Conservation (phyloP, 192 early-diverging fungal species). For the Lobulomyces angularis region DNA sequence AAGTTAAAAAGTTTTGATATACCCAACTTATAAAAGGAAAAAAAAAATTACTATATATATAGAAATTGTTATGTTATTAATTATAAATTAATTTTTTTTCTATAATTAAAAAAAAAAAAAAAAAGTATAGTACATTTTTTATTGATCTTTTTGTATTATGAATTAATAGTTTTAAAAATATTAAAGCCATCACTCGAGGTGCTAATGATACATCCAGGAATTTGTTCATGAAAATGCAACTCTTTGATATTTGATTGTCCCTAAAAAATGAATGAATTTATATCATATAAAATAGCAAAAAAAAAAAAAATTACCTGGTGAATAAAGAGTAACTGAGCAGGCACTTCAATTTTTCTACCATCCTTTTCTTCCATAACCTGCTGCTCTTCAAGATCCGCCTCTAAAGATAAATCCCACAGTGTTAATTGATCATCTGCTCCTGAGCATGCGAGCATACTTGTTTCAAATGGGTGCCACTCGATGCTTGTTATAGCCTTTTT, state of each 20-base stretch:
- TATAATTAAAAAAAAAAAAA: too few relatives aligned
- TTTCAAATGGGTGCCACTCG: slow-evolving; percentile 92
- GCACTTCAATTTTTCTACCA: slow-evolving; percentile 63
- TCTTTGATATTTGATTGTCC: slow-evolving; percentile 92
- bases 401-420: slow-evolving; percentile 95
- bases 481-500: slow-evolving; percentile 81
- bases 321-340: slow-evolving; percentile 87
- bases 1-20: too few relatives aligned
- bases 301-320: slow-evolving; percentile 45
- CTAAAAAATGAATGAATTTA: slow-evolving; percentile 58
- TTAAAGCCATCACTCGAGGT: slow-evolving; percentile 87
- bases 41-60: too few relatives aligned
- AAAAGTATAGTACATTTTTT: background rate
- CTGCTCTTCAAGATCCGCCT: slow-evolving; percentile 85
- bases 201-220: slow-evolving; percentile 76
- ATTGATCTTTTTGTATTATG: too few relatives aligned
- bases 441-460: slow-evolving; percentile 76
- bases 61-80: too few relatives aligned
- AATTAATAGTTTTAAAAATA: slow-evolving; percentile 92
- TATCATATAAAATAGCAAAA: too few relatives aligned
- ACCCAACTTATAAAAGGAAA: too few relatives aligned
- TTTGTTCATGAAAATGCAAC: slow-evolving; percentile 91
- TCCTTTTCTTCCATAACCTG: slow-evolving; percentile 34
- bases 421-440: slow-evolving; percentile 95
- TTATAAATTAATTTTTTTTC: slow-evolving; percentile 1